Evolutionary conservation across 768 basidiomycete species (phyloP), one percentile per base, ranked within the genome.

Genomic region (Mycena epipterygia): DNA sequence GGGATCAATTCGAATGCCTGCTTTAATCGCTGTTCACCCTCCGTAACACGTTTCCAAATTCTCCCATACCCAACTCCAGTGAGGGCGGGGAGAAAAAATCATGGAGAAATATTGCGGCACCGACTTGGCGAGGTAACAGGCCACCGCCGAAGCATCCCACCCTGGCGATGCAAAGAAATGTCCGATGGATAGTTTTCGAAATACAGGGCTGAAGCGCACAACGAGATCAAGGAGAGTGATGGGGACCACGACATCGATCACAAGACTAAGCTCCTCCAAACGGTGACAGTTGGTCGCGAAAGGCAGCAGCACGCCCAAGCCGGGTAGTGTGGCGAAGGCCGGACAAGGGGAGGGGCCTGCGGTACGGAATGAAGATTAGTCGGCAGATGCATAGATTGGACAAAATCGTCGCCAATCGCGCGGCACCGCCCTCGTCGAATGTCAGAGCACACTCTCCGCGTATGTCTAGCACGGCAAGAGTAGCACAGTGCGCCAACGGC

Each of bases 401-500:
- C 3, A 67, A 29, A 4, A 51, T 37, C 12, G 48, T 32, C 1
- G 56, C 56, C 35, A 67, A 37, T 8, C n/a, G 35, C 12, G 7
- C 29, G 39, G 52, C 65, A 11, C 14, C 56, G 1, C 3, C 29
- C 25, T 67, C 48, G 52, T 44, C 25, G 48, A 65, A 56, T 25
- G n/a, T 30, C 29, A 56, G 46, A 0, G 56, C 13, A 25, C 30
- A 56, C 1, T 23, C 42, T 9, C n/a, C 57, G 56, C 56, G 39
- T 14, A 67, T 30, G n/a, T 67, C 65, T 12, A 67, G 42, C n/a
- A 42, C 25, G 48, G 65, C 27, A 21, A 67, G 65, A 25, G 25
- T 46, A 3, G 35, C 14, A 27, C 65, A 67, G 35, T 49, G 17
- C 37, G 19, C 44, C 19, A 67, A 35, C 2, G 56, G 48, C 7